Evolutionary conservation across 106 monocot species (phyloP).

Genomic region (Platanthera zijinensis): DNA sequence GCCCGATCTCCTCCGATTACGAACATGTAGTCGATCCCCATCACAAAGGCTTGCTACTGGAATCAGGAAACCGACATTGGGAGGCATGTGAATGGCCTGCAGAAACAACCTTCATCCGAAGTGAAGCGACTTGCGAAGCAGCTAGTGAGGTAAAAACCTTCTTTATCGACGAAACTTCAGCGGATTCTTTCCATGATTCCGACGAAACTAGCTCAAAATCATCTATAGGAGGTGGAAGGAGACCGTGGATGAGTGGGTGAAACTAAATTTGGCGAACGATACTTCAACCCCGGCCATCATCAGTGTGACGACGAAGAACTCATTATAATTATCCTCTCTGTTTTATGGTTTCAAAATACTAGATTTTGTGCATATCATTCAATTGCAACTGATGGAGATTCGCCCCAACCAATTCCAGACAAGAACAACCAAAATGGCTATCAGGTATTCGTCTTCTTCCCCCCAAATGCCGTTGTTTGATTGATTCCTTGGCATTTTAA

Average conservation of each 20-base stretch:
- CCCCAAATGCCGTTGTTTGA: background rate
- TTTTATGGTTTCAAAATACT: background rate
- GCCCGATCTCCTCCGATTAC: too few relatives aligned
- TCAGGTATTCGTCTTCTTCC: slow-evolving; percentile 22
- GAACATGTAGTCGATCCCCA: too few relatives aligned
- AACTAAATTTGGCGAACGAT: slow-evolving; percentile 24
- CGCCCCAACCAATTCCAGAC: slow-evolving; percentile 23
- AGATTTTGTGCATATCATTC: slow-evolving; percentile 2
- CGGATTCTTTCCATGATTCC: too few relatives aligned
- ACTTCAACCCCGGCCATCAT: slow-evolving; percentile 27
- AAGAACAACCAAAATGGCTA: slow-evolving; percentile 29
- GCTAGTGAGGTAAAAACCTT: slow-evolving; percentile 41
- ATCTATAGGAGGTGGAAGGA: slow-evolving; percentile 58
- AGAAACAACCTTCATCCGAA: slow-evolving; percentile 52
- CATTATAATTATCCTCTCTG: background rate
- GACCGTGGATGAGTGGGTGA: slow-evolving; percentile 54
- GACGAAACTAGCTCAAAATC: background rate
- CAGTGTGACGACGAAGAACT: slow-evolving; percentile 27
- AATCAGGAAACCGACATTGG: slow-evolving; percentile 56
- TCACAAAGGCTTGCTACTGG: too few relatives aligned
- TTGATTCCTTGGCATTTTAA: background rate
- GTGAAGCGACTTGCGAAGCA: slow-evolving; percentile 43
- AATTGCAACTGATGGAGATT: slow-evolving; percentile 47
- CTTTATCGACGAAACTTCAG: background rate
- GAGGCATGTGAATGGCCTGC: slow-evolving; percentile 41